Evolutionary conservation across 306 rosid genomes (phyloP).

Genomic region (Abrus pulchellus): DNA sequence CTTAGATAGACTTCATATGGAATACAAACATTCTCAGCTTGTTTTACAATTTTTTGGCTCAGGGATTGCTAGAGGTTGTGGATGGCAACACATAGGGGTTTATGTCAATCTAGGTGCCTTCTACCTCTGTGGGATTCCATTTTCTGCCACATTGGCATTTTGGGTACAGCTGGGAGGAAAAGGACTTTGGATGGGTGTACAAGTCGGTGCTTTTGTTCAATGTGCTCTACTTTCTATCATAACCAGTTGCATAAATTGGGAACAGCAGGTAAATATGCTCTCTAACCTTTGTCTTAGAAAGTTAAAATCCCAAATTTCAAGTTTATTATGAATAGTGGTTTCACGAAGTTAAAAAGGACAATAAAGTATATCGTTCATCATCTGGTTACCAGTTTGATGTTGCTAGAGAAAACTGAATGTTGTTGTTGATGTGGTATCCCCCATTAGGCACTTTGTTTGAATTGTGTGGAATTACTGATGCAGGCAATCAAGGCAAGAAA

Average conservation of each 20-base stretch:
- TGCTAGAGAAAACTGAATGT: neutral
- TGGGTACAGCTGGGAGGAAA: constrained; percentile 55
- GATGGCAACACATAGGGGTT: constrained; percentile 81
- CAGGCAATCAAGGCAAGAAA: constrained; percentile 18
- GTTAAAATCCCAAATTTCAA: neutral
- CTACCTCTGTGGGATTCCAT: constrained; percentile 80
- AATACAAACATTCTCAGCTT: neutral
- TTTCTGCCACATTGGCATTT: constrained; percentile 62
- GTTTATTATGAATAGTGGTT: constrained; percentile 18
- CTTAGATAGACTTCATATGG: neutral
- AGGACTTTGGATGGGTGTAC: constrained; percentile 78
- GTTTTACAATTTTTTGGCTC: neutral
- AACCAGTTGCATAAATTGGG: constrained; percentile 64
- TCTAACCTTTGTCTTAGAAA: neutral
- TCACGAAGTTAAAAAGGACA: neutral
- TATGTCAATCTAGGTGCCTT: constrained; percentile 71
- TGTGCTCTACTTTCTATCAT: constrained; percentile 48
- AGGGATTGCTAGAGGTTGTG: constrained; percentile 81
- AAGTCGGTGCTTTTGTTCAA: constrained; percentile 64
- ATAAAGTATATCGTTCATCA: neutral
- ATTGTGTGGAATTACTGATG: constrained; percentile 13
- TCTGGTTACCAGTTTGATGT: constrained; percentile 8
- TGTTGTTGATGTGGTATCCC: neutral
- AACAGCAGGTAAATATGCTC: constrained; percentile 60
- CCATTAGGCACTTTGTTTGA: neutral